Percentiles rank a stretch among this genome's conserved stretches.
These are phyloP conservation scores for Fusarium chaquense DNA, from an alignment of 2,329 filamentous ascomycete genomes.

Conservation along the genomic window DNA sequence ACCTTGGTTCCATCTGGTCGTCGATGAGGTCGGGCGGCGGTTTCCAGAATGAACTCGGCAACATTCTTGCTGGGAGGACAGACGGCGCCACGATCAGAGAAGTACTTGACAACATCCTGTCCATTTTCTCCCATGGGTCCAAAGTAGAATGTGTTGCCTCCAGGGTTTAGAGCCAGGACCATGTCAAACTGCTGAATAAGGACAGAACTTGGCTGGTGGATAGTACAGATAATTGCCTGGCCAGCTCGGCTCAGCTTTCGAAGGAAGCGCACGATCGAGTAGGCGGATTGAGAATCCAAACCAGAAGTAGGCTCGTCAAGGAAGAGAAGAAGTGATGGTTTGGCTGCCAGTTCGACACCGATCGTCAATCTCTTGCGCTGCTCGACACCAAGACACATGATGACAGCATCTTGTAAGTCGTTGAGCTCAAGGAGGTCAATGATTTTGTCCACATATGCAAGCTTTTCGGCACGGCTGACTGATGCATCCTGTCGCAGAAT, in stretches of 20 bases:
- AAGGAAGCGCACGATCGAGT: constrained; percentile 69
- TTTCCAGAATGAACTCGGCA: constrained; percentile 63
- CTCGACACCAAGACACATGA: constrained; percentile 69
- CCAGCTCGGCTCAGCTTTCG: constrained; percentile 69
- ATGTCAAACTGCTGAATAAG: constrained; percentile 68
- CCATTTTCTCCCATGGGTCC: constrained; percentile 64
- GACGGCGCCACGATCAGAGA: constrained; percentile 70
- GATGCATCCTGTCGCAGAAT: constrained; percentile 69
- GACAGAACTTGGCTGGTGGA: constrained; percentile 67
- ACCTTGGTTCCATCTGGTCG: constrained; percentile 57
- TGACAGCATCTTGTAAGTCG: constrained; percentile 70
- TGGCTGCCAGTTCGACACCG: constrained; percentile 64
- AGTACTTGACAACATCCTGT: constrained; percentile 61
- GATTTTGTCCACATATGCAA: constrained; percentile 73
- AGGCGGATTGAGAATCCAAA: constrained; percentile 67
- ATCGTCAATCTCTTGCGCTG: constrained; percentile 67
- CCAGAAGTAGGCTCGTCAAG: constrained; percentile 70
- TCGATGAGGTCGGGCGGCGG: constrained; percentile 53
- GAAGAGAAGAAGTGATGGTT: constrained; percentile 70
- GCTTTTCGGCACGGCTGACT: constrained; percentile 69
- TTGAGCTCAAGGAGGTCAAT: constrained; percentile 74
- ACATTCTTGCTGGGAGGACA: constrained; percentile 69
- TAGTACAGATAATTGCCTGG: constrained; percentile 69
- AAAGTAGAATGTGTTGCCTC: constrained; percentile 66
- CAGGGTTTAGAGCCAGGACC: constrained; percentile 63